Evolutionary conservation across 768 basidiomycete species (phyloP).

Genomic region (Suillus brevipes): DNA sequence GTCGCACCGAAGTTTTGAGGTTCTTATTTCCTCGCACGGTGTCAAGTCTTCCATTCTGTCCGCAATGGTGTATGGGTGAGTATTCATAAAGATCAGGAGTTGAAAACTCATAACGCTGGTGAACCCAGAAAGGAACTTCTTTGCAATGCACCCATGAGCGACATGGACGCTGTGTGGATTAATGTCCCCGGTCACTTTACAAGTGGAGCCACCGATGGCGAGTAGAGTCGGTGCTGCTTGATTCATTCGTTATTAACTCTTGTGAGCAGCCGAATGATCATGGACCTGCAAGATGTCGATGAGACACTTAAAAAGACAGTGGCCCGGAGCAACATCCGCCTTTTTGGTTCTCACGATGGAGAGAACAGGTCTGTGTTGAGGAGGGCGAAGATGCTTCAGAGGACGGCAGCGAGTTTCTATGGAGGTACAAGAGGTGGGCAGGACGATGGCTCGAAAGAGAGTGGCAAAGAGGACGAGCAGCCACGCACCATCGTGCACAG

Average conservation of each 20-base stretch:
- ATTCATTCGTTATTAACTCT: conserved; percentile 3
- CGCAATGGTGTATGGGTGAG: no score
- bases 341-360: conserved; percentile 58
- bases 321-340: conserved; percentile 73
- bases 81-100: no score
- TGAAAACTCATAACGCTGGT: no score
- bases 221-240: conserved; percentile 16
- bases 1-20: no score
- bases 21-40: no score
- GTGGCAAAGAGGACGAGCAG: conserved; percentile 9
- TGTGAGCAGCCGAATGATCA: conserved; percentile 82
- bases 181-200: conserved; percentile 97
- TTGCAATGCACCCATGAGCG: conserved; percentile 98
- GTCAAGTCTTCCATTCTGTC: no score
- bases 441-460: conserved; percentile 10
- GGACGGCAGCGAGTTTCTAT: conserved; percentile 27
- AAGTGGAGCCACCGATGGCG: conserved; percentile 65
- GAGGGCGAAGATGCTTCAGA: conserved; percentile 22
- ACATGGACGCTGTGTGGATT: conserved; percentile 98
- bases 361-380: no score
- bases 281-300: conserved; percentile 87
- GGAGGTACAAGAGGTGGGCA: conserved; percentile 23
- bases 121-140: conserved; percentile 91
- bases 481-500: conserved; percentile 40
- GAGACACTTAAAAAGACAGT: conserved; percentile 84